phyloP scores from a whole-genome alignment of 176 grass and related monocot species.

The Phyllostachys edulis region DNA sequence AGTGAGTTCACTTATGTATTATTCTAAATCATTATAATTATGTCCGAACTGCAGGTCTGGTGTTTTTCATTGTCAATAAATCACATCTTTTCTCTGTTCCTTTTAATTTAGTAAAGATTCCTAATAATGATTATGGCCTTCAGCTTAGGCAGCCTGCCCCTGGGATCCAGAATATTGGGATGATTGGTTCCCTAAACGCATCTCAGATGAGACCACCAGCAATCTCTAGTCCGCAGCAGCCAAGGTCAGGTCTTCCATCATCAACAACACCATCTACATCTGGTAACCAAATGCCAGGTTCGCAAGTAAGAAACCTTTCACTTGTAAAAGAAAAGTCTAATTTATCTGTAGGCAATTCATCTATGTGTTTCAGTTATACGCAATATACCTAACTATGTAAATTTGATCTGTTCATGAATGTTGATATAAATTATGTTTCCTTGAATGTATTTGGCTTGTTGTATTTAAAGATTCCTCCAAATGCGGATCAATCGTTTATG shows the following conservation, averaged over 20 bases:
- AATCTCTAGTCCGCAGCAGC: conserved; percentile 48
- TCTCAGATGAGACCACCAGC: conserved; percentile 65
- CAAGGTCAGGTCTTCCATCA: conserved; percentile 56
- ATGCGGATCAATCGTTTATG: conserved; percentile 1
- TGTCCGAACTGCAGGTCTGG: neutral
- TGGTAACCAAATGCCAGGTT: conserved; percentile 60
- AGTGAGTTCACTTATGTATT: neutral
- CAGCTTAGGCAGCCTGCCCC: conserved; percentile 72
- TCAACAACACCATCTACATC: conserved; percentile 55
- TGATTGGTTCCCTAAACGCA: conserved; percentile 60
- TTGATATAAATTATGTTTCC: neutral
- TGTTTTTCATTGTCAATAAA: neutral
- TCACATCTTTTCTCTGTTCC: neutral
- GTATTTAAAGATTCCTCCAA: neutral
- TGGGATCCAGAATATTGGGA: conserved; percentile 85
- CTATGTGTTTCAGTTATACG: conserved; percentile 20
- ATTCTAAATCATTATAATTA: neutral
- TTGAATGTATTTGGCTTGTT: neutral
- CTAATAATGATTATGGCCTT: conserved; percentile 31
- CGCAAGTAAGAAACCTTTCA: conserved; percentile 55
- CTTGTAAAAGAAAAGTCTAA: neutral
- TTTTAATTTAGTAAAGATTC: conserved; percentile 19
- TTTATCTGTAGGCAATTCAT: conserved; percentile 15
- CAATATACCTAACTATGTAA: conserved; percentile 1
- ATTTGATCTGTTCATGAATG: conserved; percentile 8